Evolutionary conservation across 2,329 filamentous ascomycete species (phyloP), one percentile per base, ranked within the genome.

Genomic region (Orbilia blumenaviensis): DNA sequence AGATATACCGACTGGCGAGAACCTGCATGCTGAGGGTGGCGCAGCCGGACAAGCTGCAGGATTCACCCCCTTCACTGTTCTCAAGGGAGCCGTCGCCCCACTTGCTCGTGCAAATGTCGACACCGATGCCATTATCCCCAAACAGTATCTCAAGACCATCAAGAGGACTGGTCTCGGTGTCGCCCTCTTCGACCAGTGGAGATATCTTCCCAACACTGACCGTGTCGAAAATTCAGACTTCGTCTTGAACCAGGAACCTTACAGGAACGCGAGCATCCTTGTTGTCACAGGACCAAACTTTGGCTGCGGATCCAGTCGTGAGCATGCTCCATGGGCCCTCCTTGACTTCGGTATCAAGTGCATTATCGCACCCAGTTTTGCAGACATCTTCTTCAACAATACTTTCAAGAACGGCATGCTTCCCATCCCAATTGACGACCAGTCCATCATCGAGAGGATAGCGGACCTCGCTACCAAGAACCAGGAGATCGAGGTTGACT

Each of bases 351-450:
- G 95, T 79, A 97, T 99, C 85, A 92, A 91, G 82, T 94, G 91
- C 83, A 87, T 98, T 81, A 96, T 98, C 80, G 95, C 94, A 0
- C 92, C 93, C 0, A 94, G 91, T 0, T 92, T 88, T 79, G 92
- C 91, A 72, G 93, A 96, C 82, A 99, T 99, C 83, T 97, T 97
- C 89, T 96, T 94, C 89, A 97, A 97, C 89, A 99, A 99, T 87
- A 95, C 92, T n/a, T 98, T 97, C 88, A 98, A 99, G 88, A 99
- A 99, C 86, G 94, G 94, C 85, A 98, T 98, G 95, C 86, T 98
- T 78, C 94, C 94, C 54, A 89, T 98, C 77, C 84, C 87, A 73
- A 91, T 98, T 81, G 85, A 87, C 32, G 89, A 94, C 82, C 84
- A 89, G 78, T 85, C 84, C 0, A 86, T 88, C 32, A 85, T 97